phyloP scores from a whole-genome alignment of 164 flowering plant genomes.

The Cinnamomum chago region DNA sequence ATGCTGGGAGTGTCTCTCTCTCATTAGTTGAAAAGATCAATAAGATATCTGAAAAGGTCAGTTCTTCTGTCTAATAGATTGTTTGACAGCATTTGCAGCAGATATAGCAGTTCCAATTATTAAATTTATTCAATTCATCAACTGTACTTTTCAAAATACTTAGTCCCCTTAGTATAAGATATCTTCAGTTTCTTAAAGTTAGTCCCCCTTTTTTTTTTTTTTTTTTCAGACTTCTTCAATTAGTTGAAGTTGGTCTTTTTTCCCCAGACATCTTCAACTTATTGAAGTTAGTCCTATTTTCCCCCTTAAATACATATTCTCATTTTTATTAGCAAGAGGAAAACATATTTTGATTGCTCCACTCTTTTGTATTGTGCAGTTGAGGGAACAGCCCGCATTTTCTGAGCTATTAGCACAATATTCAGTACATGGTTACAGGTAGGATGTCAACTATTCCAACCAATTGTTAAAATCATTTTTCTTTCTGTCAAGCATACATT shows the following conservation, averaged over 20 bases:
- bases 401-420: slow-evolving; percentile 59
- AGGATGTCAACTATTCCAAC: slow-evolving; percentile 1
- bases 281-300: background rate
- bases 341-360: background rate
- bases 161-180: too few species aligned
- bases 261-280: background rate
- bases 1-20: slow-evolving; percentile 67
- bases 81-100: background rate
- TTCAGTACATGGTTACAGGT: slow-evolving; percentile 78
- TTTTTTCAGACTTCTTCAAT: background rate
- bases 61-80: slow-evolving; percentile 5
- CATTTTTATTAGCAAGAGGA: too few species aligned
- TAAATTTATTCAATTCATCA: too few species aligned
- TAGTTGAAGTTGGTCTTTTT: background rate
- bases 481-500: too few species aligned
- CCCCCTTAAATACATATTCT: too few species aligned
- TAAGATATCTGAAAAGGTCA: slow-evolving; percentile 51
- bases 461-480: too few species aligned
- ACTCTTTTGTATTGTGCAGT: slow-evolving; percentile 37
- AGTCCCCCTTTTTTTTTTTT: background rate
- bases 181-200: background rate
- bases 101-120: too few species aligned
- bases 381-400: slow-evolving; percentile 58
- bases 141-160: too few species aligned
- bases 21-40: slow-evolving; percentile 52